Conservation (phyloP, 768 basidiomycete genomes). For the Gymnopilus dilepis region DNA sequence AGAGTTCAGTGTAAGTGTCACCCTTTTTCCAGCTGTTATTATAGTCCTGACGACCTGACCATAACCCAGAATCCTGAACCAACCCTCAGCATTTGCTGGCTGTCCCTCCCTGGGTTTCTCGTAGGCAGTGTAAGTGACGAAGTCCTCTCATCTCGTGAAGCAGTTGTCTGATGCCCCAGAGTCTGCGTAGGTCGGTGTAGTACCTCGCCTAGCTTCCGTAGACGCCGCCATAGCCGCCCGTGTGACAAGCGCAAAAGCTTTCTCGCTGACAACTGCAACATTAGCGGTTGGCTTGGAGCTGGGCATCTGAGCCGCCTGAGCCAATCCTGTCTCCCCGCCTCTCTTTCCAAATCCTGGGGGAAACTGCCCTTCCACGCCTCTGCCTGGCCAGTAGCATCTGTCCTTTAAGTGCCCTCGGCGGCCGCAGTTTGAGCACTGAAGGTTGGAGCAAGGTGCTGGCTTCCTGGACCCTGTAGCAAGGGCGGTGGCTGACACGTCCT, state of each 20-base stretch:
- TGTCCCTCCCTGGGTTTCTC: neutral
- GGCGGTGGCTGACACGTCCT: no score
- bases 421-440: neutral
- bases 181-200: constrained; percentile 15
- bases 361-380: neutral
- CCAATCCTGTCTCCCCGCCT: neutral
- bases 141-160: constrained; percentile 23
- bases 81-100: constrained; percentile 11
- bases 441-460: neutral
- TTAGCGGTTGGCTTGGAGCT: neutral
- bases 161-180: constrained; percentile 33
- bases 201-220: neutral
- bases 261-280: neutral
- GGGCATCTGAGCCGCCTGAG: neutral
- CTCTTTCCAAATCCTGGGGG: neutral
- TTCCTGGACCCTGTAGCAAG: no score
- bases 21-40: constrained; percentile 6
- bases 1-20: constrained; percentile 24
- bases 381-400: neutral
- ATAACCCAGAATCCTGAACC: constrained; percentile 27
- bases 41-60: constrained; percentile 24
- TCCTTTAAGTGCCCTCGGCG: neutral
- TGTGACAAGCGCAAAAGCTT: constrained; percentile 1
- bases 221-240: neutral
- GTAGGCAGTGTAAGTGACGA: constrained; percentile 20